A percentile compares a stretch with the other conserved stretches of the same genome.
These are phyloP conservation scores for Hypoxylon cercidicola DNA, from an alignment of 495 filamentous ascomycete species.

Conservation along the genomic window DNA sequence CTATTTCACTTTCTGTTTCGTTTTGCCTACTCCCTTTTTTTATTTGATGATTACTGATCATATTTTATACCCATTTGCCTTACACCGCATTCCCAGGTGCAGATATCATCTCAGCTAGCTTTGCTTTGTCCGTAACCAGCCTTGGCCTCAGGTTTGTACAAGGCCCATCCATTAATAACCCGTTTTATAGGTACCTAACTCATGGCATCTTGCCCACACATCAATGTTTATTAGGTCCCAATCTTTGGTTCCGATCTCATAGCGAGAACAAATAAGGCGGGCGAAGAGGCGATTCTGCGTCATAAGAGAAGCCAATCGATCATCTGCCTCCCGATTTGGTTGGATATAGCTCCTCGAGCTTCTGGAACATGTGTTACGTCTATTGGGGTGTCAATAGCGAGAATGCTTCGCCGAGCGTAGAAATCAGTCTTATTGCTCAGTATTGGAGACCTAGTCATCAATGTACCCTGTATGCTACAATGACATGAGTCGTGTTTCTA, in stretches of 20 bases:
- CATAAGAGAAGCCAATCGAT: not conserved
- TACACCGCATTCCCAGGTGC: conserved; percentile 20
- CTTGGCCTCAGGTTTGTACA: conserved; percentile 23
- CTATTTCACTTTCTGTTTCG: conserved; percentile 1
- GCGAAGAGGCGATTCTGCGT: not conserved
- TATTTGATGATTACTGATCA: conserved; percentile 42
- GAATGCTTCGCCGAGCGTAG: not conserved
- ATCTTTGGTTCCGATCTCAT: not conserved
- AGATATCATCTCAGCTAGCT: not conserved
- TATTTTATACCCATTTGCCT: conserved; percentile 23
- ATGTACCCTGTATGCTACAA: conserved; percentile 6
- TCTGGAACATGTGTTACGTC: conserved; percentile 4
- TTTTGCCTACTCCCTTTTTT: conserved; percentile 5
- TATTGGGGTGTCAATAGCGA: not conserved
- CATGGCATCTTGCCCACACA: not conserved
- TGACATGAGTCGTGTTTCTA: conserved; percentile 33
- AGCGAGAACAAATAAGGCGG: conserved; percentile 1
- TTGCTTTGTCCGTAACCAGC: conserved; percentile 17
- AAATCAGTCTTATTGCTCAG: not conserved
- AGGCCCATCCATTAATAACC: conserved; percentile 17
- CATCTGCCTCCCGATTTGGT: not conserved
- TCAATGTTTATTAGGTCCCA: conserved; percentile 2
- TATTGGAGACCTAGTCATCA: not conserved
- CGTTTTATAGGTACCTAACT: not conserved
- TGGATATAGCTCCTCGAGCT: not conserved